Evolutionary conservation across 805 yeast species (phyloP), one percentile per base, ranked within the genome.

Genomic region (Candida montana): DNA sequence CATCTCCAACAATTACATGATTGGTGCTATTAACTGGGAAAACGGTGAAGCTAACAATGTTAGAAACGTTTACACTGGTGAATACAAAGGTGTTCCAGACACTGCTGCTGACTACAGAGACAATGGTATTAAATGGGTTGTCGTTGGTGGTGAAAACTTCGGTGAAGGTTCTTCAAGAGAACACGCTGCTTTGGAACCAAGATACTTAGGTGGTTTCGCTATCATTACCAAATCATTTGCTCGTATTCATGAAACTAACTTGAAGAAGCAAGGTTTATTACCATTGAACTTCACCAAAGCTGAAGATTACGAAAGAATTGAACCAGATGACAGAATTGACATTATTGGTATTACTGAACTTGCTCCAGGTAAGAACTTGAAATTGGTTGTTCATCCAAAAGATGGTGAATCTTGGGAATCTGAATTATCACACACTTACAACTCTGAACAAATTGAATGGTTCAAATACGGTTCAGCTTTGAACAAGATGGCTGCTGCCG

Each of bases 131-230:
- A 82, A 75, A 62, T 91, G 98, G 98, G 96, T 90, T 71, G 98
- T 91, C 54, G 78, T 91, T 63, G 99, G 97, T 71, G 98, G 88
- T 64, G 97, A 91, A 74, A 91, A 91, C 77, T 87, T 90, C 62
- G 99, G 99, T 78, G 99, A 91, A 77, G 99, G 99, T 75, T 90
- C 97, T 50, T 91, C 98, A 59, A 88, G 99, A 79, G 99, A 91
- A 75, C 99, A 91, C 69, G 99, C 98, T 65, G 99, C 99, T 58
- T 80, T 91, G 67, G 96, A 90, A 79, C 99, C 99, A 76, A 86
- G 99, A 77, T 93, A 72, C 90, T 79, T 91, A 65, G 97, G 97
- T 78, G 98, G 95, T 61, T 88, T 86, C 65, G 97, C 97, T 58
- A 91, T 91, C 72, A 86, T 91, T 64, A 88, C 96, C 68, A 91